These are phyloP conservation scores for Benincasa hispida DNA, from an alignment of 306 rosid genomes.

Conservation along the genomic window DNA sequence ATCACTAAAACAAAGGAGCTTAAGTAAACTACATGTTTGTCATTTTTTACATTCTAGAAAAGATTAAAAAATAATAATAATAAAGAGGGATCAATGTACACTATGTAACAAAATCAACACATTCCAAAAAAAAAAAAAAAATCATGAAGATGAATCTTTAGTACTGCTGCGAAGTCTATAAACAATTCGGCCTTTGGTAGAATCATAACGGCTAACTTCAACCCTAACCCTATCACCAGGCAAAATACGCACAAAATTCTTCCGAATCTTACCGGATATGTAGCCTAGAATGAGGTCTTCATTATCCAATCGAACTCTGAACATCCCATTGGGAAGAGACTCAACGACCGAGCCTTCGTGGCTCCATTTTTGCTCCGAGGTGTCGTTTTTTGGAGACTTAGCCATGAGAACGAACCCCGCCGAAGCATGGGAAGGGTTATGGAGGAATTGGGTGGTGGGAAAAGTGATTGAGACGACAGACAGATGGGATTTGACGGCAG, in stretches of 20 bases:
- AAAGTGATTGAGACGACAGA: not conserved
- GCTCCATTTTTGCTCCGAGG: constrained; percentile 32
- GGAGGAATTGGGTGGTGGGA: not conserved
- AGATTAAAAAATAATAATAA: not conserved
- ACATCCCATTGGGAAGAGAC: constrained; percentile 48
- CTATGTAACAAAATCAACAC: not conserved
- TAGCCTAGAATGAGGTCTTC: constrained; percentile 38
- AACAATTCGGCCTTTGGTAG: constrained; percentile 35
- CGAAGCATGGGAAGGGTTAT: not conserved
- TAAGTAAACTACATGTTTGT: not conserved
- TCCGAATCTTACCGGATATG: constrained; percentile 40
- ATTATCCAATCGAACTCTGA: constrained; percentile 35
- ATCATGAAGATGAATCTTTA: constrained; percentile 17
- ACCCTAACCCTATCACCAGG: constrained; percentile 48
- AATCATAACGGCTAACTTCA: constrained; percentile 46
- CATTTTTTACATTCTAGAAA: not conserved
- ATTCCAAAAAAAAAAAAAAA: not conserved
- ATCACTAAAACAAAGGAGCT: not conserved
- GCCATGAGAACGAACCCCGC: constrained; percentile 4
- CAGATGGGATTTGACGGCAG: not conserved
- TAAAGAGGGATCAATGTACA: not conserved
- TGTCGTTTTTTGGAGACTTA: constrained; percentile 20
- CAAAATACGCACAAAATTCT: constrained; percentile 37
- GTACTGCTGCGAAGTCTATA: constrained; percentile 18
- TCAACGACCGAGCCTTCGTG: constrained; percentile 32